A percentile compares a stretch with the other conserved stretches of the same genome.
Evolutionary conservation across 139 green algal species (phyloP).

Genomic region (Chlamydomonas incerta): DNA sequence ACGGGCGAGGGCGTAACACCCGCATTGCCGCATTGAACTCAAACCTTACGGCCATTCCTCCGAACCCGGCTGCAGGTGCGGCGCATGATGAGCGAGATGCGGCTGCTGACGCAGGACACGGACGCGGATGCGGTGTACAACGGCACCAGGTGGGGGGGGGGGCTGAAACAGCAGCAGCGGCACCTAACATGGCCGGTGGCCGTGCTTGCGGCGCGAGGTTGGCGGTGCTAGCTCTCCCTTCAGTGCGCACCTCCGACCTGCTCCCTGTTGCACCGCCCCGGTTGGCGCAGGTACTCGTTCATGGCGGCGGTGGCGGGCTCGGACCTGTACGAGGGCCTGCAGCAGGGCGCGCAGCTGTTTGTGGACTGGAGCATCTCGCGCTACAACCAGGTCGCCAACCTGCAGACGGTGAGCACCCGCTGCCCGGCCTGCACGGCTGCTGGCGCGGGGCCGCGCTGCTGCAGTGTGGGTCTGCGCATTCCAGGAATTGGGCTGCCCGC

Average conservation of each 20-base stretch:
- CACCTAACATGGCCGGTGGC: background rate
- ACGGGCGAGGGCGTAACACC: too few relatives aligned
- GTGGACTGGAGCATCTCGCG: conserved; percentile 22
- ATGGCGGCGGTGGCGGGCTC: background rate
- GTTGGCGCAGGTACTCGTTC: background rate
- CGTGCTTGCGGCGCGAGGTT: background rate
- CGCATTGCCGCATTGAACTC: background rate
- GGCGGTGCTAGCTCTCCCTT: too few relatives aligned
- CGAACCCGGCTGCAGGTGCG: background rate
- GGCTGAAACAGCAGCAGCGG: too few relatives aligned
- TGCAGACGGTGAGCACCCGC: conserved; percentile 23
- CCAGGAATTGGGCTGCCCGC: too few relatives aligned
- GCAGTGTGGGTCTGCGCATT: too few relatives aligned
- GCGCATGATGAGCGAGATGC: conserved; percentile 18
- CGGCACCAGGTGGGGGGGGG: background rate
- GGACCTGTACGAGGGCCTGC: conserved; percentile 41
- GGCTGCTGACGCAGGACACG: background rate
- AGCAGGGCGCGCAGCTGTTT: conserved; percentile 21
- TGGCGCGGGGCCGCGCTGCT: too few relatives aligned
- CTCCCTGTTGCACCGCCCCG: background rate
- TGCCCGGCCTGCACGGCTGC: too few relatives aligned
- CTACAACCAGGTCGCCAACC: conserved; percentile 6
- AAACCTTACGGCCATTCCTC: background rate
- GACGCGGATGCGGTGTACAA: conserved; percentile 10
- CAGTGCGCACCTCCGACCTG: background rate